These are phyloP conservation scores for Nasturtium officinale DNA, from an alignment of 345 rosid genomes.

Conservation along the genomic window DNA sequence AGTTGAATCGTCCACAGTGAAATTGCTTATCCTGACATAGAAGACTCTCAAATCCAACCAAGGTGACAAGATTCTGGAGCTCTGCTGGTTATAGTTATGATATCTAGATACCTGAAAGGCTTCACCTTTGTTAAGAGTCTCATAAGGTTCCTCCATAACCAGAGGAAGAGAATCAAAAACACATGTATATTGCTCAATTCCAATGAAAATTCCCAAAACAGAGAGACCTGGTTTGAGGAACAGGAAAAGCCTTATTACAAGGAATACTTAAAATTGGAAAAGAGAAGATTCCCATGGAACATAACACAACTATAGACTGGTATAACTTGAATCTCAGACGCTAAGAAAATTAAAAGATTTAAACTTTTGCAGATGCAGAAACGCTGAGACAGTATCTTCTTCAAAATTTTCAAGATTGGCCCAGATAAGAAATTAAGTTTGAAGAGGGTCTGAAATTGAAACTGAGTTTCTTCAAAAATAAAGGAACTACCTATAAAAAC, in stretches of 20 bases:
- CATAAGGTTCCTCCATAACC: slow-evolving; percentile 60
- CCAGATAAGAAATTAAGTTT: background rate
- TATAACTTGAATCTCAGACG: slow-evolving; percentile 2
- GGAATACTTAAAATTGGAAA: slow-evolving; percentile 10
- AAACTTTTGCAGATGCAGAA: slow-evolving; percentile 28
- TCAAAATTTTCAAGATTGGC: slow-evolving; percentile 5
- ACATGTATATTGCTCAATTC: slow-evolving; percentile 11
- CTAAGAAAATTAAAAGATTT: slow-evolving; percentile 5
- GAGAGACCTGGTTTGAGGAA: slow-evolving; percentile 36
- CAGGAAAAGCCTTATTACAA: slow-evolving; percentile 26
- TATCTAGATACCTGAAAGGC: slow-evolving; percentile 41
- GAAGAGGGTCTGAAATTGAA: slow-evolving; percentile 12
- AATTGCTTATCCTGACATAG: slow-evolving; percentile 73
- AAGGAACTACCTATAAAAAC: slow-evolving; percentile 27
- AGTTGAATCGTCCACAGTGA: slow-evolving; percentile 61
- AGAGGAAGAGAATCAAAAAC: slow-evolving; percentile 29
- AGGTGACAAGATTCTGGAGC: slow-evolving; percentile 50
- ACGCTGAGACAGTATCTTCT: slow-evolving; percentile 1
- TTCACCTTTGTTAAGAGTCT: slow-evolving; percentile 47
- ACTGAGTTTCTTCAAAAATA: background rate
- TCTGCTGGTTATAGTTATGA: slow-evolving; percentile 43
- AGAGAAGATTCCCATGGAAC: slow-evolving; percentile 28
- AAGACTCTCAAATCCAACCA: slow-evolving; percentile 90
- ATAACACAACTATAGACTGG: slow-evolving; percentile 5
- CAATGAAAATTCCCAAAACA: slow-evolving; percentile 11